phyloP scores from a whole-genome alignment of 164 flowering plant species.

The Buxus sempervirens region DNA sequence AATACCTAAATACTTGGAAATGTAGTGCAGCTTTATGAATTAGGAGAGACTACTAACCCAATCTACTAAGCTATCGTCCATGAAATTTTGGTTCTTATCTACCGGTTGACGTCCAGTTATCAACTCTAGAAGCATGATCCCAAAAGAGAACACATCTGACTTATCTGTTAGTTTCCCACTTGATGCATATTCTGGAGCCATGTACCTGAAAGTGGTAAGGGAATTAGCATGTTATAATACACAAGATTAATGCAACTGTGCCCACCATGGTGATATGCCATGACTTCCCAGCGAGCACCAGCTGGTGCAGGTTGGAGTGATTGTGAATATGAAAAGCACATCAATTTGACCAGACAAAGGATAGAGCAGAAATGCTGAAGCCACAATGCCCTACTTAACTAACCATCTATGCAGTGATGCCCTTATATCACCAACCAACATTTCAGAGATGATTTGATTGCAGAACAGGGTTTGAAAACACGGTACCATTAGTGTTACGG shows the following conservation, averaged over 20 bases:
- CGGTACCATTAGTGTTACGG: no score
- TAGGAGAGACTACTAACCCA: conserved; percentile 58
- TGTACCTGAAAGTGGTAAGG: conserved; percentile 46
- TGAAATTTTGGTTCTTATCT: conserved; percentile 41
- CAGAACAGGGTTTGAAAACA: no score
- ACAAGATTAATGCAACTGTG: not conserved
- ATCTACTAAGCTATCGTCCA: conserved; percentile 84
- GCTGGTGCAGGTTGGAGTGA: not conserved
- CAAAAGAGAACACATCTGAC: conserved; percentile 92
- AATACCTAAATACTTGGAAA: no score
- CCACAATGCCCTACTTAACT: no score
- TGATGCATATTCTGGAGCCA: conserved; percentile 95
- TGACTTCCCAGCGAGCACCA: not conserved
- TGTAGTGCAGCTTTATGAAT: not conserved
- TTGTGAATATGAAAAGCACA: no score
- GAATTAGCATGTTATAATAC: not conserved
- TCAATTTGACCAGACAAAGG: not conserved
- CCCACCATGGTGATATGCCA: no score
- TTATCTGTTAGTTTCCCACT: conserved; percentile 88
- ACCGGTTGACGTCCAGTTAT: conserved; percentile 88
- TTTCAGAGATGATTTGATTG: no score
- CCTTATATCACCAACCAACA: no score
- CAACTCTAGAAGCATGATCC: conserved; percentile 90
- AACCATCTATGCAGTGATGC: no score
- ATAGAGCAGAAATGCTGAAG: not conserved